Percentiles rank a stretch among this genome's conserved stretches.
phyloP scores from a whole-genome alignment of 2,329 filamentous ascomycete species.

The Ascochyta fabae region DNA sequence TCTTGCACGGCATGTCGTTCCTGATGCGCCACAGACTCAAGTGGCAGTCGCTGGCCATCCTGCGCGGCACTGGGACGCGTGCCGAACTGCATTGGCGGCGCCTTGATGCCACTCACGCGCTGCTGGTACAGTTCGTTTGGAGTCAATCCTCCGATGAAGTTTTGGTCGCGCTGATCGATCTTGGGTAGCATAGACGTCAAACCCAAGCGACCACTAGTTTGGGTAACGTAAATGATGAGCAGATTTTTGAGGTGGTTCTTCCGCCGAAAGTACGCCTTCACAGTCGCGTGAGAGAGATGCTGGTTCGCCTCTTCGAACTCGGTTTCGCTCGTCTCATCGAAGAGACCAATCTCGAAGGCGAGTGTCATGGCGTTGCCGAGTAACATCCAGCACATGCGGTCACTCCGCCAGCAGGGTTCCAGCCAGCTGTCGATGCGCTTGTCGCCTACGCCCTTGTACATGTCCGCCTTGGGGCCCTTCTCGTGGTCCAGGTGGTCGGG shows the following conservation, averaged over 20 bases:
- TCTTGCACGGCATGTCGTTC: conserved; percentile 56
- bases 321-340: conserved; percentile 83
- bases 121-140: conserved; percentile 46
- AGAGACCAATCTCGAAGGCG: conserved; percentile 92
- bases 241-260: conserved; percentile 83
- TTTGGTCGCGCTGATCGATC: conserved; percentile 38
- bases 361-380: conserved; percentile 88
- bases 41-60: conserved; percentile 44
- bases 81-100: conserved; percentile 44
- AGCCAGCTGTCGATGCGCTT: conserved; percentile 93
- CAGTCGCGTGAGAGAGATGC: conserved; percentile 59
- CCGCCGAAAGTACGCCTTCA: conserved; percentile 77
- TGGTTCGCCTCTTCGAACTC: conserved; percentile 55
- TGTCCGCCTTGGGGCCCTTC: conserved; percentile 45
- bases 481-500: conserved; percentile 72
- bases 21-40: conserved; percentile 46
- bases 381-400: conserved; percentile 98
- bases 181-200: conserved; percentile 90
- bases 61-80: conserved; percentile 32
- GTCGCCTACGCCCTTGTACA: conserved; percentile 71
- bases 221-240: conserved; percentile 87
- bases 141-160: conserved; percentile 32
- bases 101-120: conserved; percentile 44
- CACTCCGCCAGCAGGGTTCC: conserved; percentile 88
- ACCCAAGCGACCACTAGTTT: conserved; percentile 89